phyloP scores from a whole-genome alignment of 352 stramenopile genomes.

The Phytophthora palmivora region DNA sequence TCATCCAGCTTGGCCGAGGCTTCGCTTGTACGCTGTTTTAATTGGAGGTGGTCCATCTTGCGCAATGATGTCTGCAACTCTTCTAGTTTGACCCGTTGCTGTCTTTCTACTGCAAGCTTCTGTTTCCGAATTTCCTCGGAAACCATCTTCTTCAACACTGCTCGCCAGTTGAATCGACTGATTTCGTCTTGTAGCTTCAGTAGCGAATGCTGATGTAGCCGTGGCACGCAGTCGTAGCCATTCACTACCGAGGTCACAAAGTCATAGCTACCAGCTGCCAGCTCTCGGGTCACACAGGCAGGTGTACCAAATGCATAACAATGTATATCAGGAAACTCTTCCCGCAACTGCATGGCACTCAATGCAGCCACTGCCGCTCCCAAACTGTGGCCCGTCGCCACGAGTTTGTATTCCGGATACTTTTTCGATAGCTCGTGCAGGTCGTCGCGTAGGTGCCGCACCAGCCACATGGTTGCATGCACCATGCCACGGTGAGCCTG shows the following conservation, averaged over 20 bases:
- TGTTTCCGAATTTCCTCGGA: slow-evolving; percentile 68
- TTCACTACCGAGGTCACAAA: slow-evolving; percentile 81
- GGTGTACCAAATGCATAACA: slow-evolving; percentile 80
- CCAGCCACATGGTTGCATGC: slow-evolving; percentile 75
- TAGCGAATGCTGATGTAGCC: slow-evolving; percentile 81
- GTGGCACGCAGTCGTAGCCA: slow-evolving; percentile 84
- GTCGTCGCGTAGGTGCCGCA: slow-evolving; percentile 59
- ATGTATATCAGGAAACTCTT: slow-evolving; percentile 52
- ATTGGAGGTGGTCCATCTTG: slow-evolving; percentile 51
- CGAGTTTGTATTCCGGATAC: slow-evolving; percentile 63
- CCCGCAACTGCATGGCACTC: slow-evolving; percentile 56
- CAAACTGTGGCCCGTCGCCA: slow-evolving; percentile 77
- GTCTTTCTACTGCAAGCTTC: slow-evolving; percentile 48
- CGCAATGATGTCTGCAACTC: slow-evolving; percentile 52
- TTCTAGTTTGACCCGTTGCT: slow-evolving; percentile 59
- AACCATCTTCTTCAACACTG: slow-evolving; percentile 60
- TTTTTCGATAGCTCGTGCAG: slow-evolving; percentile 45
- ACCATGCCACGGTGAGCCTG: slow-evolving; percentile 87
- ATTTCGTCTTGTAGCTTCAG: slow-evolving; percentile 72
- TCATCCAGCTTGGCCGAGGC: slow-evolving; percentile 59
- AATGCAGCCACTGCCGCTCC: slow-evolving; percentile 75
- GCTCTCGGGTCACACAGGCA: slow-evolving; percentile 68
- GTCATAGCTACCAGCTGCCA: slow-evolving; percentile 59
- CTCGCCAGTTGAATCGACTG: slow-evolving; percentile 69
- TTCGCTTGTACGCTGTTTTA: slow-evolving; percentile 50